Percentiles rank a stretch among this genome's conserved stretches.
phyloP scores from a whole-genome alignment of 441 rosid genomes.

The Populus trichocarpa region DNA sequence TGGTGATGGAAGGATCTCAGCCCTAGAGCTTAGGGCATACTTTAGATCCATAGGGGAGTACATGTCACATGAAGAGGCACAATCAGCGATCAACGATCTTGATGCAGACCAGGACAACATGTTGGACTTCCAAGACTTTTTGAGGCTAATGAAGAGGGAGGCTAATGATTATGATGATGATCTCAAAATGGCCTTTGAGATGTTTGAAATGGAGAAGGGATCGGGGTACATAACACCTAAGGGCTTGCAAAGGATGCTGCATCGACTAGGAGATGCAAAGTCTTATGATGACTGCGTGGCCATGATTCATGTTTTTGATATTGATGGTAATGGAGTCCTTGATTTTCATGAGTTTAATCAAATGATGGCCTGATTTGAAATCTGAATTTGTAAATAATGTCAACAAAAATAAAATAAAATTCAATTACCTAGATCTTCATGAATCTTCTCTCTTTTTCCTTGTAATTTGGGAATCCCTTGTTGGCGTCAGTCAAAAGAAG shows the following conservation, averaged over 20 bases:
- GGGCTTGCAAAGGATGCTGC: slow-evolving; percentile 70
- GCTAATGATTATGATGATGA: slow-evolving; percentile 42
- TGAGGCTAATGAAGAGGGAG: slow-evolving; percentile 46
- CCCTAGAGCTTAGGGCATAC: slow-evolving; percentile 54
- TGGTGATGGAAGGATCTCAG: slow-evolving; percentile 67
- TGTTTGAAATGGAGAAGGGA: slow-evolving; percentile 79
- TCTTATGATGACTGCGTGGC: slow-evolving; percentile 63
- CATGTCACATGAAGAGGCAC: slow-evolving; percentile 56
- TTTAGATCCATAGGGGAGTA: slow-evolving; percentile 73
- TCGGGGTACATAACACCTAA: slow-evolving; percentile 68
- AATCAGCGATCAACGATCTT: slow-evolving; percentile 48
- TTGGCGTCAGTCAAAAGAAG: no score
- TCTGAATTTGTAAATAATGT: neutral
- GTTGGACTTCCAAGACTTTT: slow-evolving; percentile 61
- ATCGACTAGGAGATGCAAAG: slow-evolving; percentile 55
- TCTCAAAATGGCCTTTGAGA: slow-evolving; percentile 68
- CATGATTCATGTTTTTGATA: slow-evolving; percentile 71
- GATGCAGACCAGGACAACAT: slow-evolving; percentile 61
- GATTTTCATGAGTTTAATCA: slow-evolving; percentile 74
- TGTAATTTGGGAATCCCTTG: no score
- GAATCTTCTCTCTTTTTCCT: no score
- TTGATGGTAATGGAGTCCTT: slow-evolving; percentile 79
- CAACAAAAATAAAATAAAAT: neutral
- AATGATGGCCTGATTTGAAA: slow-evolving; percentile 48
- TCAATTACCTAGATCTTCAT: no score